Conservation (phyloP, 2,329 filamentous ascomycete species). For the Cordyceps javanica region DNA sequence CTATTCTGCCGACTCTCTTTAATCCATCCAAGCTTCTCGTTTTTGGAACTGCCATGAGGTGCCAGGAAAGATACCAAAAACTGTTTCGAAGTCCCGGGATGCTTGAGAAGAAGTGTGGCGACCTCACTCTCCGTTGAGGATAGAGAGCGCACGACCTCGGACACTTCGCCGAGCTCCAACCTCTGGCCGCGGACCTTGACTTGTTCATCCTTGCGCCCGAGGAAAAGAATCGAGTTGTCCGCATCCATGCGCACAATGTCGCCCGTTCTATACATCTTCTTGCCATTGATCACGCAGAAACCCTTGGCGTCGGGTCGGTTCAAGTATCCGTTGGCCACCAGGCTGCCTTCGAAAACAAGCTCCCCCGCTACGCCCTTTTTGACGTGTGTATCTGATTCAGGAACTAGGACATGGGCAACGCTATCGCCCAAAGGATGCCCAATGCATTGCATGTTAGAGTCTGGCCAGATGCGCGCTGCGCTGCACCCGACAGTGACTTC, state of each 20-base stretch:
- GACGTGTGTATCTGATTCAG: background rate
- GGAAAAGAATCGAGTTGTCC: background rate
- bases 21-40: background rate
- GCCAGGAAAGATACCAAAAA: background rate
- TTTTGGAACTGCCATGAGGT: background rate
- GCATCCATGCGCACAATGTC: background rate
- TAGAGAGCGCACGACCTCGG: conserved; percentile 1
- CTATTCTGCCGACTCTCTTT: background rate
- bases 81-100: background rate
- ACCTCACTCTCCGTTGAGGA: background rate
- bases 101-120: background rate
- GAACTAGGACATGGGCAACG: background rate
- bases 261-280: background rate
- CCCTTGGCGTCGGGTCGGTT: background rate
- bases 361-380: background rate
- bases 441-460: background rate
- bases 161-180: conserved; percentile 1
- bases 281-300: background rate
- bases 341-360: background rate
- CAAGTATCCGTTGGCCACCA: conserved; percentile 3
- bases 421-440: background rate
- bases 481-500: background rate
- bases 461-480: background rate
- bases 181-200: conserved; percentile 4
- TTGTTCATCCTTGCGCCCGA: conserved; percentile 1